Conservation (phyloP, 140 eudicot genomes). For the Erigeron philadelphicus region DNA sequence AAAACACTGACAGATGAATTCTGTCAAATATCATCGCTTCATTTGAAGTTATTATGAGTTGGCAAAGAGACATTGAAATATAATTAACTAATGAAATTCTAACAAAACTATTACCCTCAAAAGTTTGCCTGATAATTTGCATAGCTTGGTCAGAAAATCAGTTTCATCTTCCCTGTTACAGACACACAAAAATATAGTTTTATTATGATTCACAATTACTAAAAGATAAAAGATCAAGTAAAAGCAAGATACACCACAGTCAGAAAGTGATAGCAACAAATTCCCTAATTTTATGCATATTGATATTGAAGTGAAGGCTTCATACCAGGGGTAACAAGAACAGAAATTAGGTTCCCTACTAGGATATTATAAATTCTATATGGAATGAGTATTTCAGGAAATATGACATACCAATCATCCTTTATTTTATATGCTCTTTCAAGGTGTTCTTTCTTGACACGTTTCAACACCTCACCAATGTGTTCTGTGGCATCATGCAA, state of each 20-base stretch:
- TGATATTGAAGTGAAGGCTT: neutral
- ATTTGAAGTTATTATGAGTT: slow-evolving; percentile 1
- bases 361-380: neutral
- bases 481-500: slow-evolving; percentile 93
- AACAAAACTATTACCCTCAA: slow-evolving; percentile 46
- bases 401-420: slow-evolving; percentile 59
- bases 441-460: slow-evolving; percentile 86
- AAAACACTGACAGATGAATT: neutral
- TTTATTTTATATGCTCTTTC: slow-evolving; percentile 79
- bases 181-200: slow-evolving; percentile 8
- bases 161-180: slow-evolving; percentile 76
- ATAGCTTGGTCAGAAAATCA: slow-evolving; percentile 83
- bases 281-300: neutral
- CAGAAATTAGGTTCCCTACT: too few species aligned
- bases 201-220: neutral
- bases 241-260: neutral
- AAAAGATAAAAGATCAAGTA: neutral
- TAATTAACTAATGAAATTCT: neutral
- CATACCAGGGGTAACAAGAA: too few species aligned
- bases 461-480: slow-evolving; percentile 85
- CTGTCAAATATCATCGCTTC: neutral
- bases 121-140: slow-evolving; percentile 82
- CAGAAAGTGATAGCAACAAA: neutral
- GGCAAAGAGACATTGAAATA: neutral
- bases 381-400: neutral